Base-by-base conservation (phyloP, 768 basidiomycete genomes). In the Agaricus sinodeliciosus region DNA sequence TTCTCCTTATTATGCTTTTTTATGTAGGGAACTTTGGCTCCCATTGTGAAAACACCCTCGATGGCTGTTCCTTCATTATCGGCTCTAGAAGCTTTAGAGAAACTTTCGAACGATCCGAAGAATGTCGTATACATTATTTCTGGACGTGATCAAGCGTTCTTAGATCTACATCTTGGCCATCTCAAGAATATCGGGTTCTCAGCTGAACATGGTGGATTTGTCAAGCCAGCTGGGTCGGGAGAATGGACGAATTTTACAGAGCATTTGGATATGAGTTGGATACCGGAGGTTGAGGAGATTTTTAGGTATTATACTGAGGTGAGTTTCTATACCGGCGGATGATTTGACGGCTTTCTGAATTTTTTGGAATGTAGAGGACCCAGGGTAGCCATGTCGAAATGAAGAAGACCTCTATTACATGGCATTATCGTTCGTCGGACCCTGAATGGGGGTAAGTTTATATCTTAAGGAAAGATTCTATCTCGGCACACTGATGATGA, bases 51-150 rank as follows among this genome's bases (percentile, higher is more conserved):
- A 73, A 82, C 81, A 13, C 95, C 95, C 0, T 82, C 86, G 46
- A 87, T 87, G 73, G 95, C 95, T 2, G 69, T 84, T 2, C 95
- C 95, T 0, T 87, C 91, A 0, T 66, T 77, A 5, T 74, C 77
- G 16, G 85, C 94, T 3, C 78, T 94, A 40, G 72, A 76, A 48
- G 89, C 90, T 0, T 84, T 99, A 54, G 68, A 78, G 49, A 73
- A 73, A 54, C 79, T 99, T 34, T 71, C 86, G 0, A 70, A 73
- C 13, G 94, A 97, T 67, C 90, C 94, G 19, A 76, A 75, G 62
- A 99, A 99, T 68, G 59, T 96, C 40, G 94, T 97, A 49, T 98
- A 93, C 72, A 93, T 99, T 68, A 96, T 99, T 66, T 96, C 94
- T 0, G 95, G 95, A 1, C 90, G 95, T 26, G 95, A 98, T 65